A percentile compares a stretch with the other conserved stretches of the same genome.
Evolutionary conservation across 2,329 filamentous ascomycete species (phyloP).

Genomic region (Microdochium paspali): DNA sequence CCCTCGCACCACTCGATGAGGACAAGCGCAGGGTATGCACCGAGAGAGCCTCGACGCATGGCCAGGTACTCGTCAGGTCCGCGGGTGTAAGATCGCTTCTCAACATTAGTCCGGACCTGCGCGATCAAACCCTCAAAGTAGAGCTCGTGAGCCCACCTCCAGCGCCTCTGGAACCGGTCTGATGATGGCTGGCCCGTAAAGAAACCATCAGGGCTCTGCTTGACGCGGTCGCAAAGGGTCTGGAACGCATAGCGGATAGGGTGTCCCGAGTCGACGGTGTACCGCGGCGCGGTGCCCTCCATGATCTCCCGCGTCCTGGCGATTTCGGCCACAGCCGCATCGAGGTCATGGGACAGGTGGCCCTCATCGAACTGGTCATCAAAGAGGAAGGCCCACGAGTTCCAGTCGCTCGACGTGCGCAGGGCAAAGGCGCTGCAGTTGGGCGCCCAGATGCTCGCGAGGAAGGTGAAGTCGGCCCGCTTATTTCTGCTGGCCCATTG

Average conservation of each 20-base stretch:
- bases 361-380: constrained; percentile 17
- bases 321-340: constrained; percentile 12
- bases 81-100: constrained; percentile 2
- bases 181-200: background rate
- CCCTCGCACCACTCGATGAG: constrained; percentile 10
- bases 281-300: constrained; percentile 10
- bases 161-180: background rate
- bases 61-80: constrained; percentile 11
- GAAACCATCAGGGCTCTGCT: background rate
- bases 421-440: too few relatives aligned
- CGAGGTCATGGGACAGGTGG: constrained; percentile 12
- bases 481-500: too few relatives aligned
- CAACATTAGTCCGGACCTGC: constrained; percentile 8
- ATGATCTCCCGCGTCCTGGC: constrained; percentile 11
- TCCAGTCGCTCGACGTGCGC: too few relatives aligned
- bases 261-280: constrained; percentile 8
- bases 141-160: background rate
- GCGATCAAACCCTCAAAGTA: constrained; percentile 10
- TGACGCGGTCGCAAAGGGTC: background rate
- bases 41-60: constrained; percentile 10
- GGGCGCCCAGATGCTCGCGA: too few relatives aligned
- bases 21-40: constrained; percentile 8
- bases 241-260: constrained; percentile 17
- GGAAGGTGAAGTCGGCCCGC: too few relatives aligned
- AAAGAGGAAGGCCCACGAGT: too few relatives aligned